These are phyloP conservation scores for Alternaria dauci DNA, from an alignment of 2,329 filamentous ascomycete species.

Conservation along the genomic window DNA sequence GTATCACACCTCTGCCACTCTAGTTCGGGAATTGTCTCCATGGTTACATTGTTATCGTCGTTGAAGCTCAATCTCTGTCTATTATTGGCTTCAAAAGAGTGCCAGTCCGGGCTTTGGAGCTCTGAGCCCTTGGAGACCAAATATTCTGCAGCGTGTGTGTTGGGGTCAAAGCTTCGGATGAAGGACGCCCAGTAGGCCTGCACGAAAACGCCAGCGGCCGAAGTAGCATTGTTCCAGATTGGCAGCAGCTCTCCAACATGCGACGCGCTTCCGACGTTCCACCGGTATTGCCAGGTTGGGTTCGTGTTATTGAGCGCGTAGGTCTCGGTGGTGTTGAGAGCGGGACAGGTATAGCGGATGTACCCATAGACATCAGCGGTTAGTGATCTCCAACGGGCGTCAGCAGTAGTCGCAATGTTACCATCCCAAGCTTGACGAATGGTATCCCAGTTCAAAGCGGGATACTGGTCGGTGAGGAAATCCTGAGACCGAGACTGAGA, in stretches of 20 bases:
- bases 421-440: conserved; percentile 44
- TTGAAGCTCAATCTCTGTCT: conserved; percentile 38
- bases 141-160: conserved; percentile 45
- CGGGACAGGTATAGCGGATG: conserved; percentile 59
- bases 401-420: conserved; percentile 36
- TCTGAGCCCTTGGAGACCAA: conserved; percentile 22
- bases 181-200: conserved; percentile 58
- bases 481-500: conserved; percentile 44
- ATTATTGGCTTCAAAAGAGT: conserved; percentile 29
- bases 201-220: conserved; percentile 40
- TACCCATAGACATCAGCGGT: conserved; percentile 58
- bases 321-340: conserved; percentile 52
- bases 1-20: conserved; percentile 36
- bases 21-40: conserved; percentile 36
- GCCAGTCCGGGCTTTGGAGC: conserved; percentile 39
- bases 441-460: conserved; percentile 38
- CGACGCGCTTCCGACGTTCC: conserved; percentile 55
- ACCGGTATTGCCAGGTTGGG: conserved; percentile 59
- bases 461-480: conserved; percentile 52
- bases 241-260: conserved; percentile 50
- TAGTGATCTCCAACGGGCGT: conserved; percentile 43
- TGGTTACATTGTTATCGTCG: conserved; percentile 38
- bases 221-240: conserved; percentile 51
- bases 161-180: conserved; percentile 51
- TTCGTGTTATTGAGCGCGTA: conserved; percentile 38